Conservation (phyloP, 352 stramenopile genomes). For the Globisporangium okanoganense region DNA sequence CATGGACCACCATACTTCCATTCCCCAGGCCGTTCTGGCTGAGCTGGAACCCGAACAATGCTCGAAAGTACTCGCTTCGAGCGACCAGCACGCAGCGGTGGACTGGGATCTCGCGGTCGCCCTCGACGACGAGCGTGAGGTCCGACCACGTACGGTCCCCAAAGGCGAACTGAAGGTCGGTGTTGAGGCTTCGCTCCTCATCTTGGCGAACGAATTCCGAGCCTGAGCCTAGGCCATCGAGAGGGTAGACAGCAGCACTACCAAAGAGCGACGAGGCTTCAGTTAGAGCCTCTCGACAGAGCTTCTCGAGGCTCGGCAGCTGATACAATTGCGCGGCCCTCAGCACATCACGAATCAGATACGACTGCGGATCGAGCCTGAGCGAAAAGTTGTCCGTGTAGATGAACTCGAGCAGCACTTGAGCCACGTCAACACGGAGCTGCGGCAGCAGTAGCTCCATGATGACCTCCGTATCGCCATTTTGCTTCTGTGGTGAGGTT, state of each 20-base stretch:
- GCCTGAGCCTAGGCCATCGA: constrained; percentile 9
- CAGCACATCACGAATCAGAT: constrained; percentile 55
- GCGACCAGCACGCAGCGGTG: constrained; percentile 62
- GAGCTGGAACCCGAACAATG: constrained; percentile 35
- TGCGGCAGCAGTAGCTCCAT: constrained; percentile 51
- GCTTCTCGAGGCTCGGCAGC: constrained; percentile 30
- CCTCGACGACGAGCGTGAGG: constrained; percentile 46
- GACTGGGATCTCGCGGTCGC: constrained; percentile 27
- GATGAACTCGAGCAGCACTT: constrained; percentile 58
- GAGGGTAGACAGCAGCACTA: background rate
- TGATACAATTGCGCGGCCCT: constrained; percentile 39
- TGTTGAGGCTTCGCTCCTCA: constrained; percentile 24
- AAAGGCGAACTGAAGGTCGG: constrained; percentile 47
- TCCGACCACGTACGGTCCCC: constrained; percentile 49
- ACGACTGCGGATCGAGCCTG: constrained; percentile 42
- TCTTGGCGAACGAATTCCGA: background rate
- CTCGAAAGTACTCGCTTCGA: constrained; percentile 70
- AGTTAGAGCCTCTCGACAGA: constrained; percentile 36
- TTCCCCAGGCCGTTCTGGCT: constrained; percentile 1
- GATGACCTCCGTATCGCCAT: background rate
- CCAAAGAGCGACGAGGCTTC: constrained; percentile 13
- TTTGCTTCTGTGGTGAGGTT: background rate
- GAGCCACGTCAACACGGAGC: constrained; percentile 49
- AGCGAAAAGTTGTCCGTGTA: constrained; percentile 65
- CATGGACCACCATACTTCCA: constrained; percentile 22